phyloP scores from a whole-genome alignment of 805 yeast species.

The Saccharomycopsis schoenii region DNA sequence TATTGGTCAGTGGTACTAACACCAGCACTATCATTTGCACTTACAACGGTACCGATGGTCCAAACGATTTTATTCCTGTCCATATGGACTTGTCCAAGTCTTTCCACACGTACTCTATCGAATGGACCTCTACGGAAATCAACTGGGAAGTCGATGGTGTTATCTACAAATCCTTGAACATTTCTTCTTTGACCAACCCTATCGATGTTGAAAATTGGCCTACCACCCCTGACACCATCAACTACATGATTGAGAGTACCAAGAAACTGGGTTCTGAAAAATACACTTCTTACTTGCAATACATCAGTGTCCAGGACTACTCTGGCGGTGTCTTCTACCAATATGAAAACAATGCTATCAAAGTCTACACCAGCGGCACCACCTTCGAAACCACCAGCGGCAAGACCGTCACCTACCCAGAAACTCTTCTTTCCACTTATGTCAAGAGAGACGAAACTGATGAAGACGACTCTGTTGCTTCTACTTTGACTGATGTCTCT shows the following conservation, averaged over 20 bases:
- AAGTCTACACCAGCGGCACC: slow-evolving; percentile 3
- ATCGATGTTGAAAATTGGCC: slow-evolving; percentile 17
- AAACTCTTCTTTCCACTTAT: not conserved
- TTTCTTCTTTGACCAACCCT: slow-evolving; percentile 9
- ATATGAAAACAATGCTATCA: not conserved
- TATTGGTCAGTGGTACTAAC: slow-evolving; percentile 8
- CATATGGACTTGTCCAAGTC: slow-evolving; percentile 4
- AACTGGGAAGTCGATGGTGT: slow-evolving; percentile 24
- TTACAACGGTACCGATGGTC: slow-evolving; percentile 14
- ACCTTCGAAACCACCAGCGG: slow-evolving; percentile 1
- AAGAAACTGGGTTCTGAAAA: not conserved
- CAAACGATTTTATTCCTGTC: slow-evolving; percentile 7
- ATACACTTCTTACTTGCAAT: slow-evolving; percentile 3
- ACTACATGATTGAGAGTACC: slow-evolving; percentile 12
- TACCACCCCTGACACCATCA: slow-evolving; percentile 16
- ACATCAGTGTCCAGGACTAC: slow-evolving; percentile 9
- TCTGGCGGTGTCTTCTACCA: slow-evolving; percentile 13
- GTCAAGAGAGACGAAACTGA: not conserved
- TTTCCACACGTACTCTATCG: slow-evolving; percentile 8
- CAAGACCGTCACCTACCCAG: slow-evolving; percentile 9
- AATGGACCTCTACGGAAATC: slow-evolving; percentile 8
- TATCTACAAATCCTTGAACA: slow-evolving; percentile 12
- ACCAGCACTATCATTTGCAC: slow-evolving; percentile 6
- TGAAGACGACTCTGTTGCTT: not conserved
- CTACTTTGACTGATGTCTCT: not conserved